These are phyloP conservation scores for Dentiscutata heterogama DNA, from an alignment of 371 early-diverging fungal species.

Conservation along the genomic window DNA sequence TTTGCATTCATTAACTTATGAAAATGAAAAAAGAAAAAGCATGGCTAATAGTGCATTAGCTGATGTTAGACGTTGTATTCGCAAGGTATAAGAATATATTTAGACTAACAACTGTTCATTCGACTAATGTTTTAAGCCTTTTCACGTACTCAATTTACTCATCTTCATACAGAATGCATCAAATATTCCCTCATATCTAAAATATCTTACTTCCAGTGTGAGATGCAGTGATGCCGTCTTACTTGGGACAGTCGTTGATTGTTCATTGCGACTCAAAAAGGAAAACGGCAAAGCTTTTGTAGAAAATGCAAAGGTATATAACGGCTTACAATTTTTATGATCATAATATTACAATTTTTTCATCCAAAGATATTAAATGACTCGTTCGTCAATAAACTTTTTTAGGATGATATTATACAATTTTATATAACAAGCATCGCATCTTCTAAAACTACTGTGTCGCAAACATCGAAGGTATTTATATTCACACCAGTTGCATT, in stretches of 20 bases:
- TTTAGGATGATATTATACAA: constrained; percentile 63
- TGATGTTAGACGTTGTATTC: constrained; percentile 69
- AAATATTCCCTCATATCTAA: constrained; percentile 61
- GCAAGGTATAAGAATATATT: constrained; percentile 50
- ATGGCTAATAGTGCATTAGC: constrained; percentile 63
- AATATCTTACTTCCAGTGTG: constrained; percentile 57
- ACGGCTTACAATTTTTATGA: neutral
- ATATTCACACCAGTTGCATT: neutral
- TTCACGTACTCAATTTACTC: neutral
- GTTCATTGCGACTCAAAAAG: constrained; percentile 63
- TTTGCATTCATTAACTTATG: constrained; percentile 62
- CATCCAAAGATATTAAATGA: neutral
- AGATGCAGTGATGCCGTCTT: constrained; percentile 65
- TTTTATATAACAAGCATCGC: constrained; percentile 72
- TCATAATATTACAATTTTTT: neutral
- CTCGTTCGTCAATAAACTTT: neutral
- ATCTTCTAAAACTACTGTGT: constrained; percentile 66
- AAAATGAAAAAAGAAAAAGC: constrained; percentile 47
- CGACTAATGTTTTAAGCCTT: neutral
- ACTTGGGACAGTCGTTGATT: constrained; percentile 67
- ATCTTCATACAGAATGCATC: constrained; percentile 52
- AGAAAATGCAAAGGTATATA: constrained; percentile 26
- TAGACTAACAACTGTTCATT: neutral
- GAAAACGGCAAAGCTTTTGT: constrained; percentile 46
- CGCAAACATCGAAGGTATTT: constrained; percentile 58